Conservation (phyloP, 1,139 yeast species). For the Blastobotrys aristatus region DNA sequence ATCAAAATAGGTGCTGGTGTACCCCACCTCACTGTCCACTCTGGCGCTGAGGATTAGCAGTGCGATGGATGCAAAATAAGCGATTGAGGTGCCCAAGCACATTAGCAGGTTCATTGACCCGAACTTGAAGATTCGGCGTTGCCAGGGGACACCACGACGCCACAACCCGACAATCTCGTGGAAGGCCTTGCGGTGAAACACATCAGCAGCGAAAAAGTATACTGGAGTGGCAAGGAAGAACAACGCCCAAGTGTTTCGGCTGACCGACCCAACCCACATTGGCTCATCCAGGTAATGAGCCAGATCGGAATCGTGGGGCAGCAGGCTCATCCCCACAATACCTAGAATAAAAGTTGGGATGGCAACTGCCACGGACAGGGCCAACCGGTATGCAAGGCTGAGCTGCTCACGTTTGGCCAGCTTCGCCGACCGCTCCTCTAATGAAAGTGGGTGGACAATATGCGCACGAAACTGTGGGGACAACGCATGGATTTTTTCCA, state of each 20-base stretch:
- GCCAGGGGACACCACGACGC: conserved; percentile 53
- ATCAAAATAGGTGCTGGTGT: conserved; percentile 66
- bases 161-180: conserved; percentile 55
- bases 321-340: conserved; percentile 59
- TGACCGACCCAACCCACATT: conserved; percentile 58
- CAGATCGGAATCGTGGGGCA: conserved; percentile 43
- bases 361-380: conserved; percentile 48
- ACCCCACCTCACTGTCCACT: conserved; percentile 38
- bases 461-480: conserved; percentile 46
- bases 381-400: conserved; percentile 45
- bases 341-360: conserved; percentile 70
- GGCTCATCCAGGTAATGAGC: conserved; percentile 57
- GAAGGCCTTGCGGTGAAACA: conserved; percentile 62
- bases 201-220: conserved; percentile 68
- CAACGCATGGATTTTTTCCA: conserved; percentile 45
- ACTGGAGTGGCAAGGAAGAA: conserved; percentile 66
- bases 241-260: conserved; percentile 61
- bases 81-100: conserved; percentile 66
- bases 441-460: conserved; percentile 52
- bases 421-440: conserved; percentile 59
- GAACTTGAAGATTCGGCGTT: conserved; percentile 54
- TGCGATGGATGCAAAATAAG: conserved; percentile 64
- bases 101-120: conserved; percentile 75
- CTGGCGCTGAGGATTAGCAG: conserved; percentile 48
- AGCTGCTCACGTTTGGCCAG: conserved; percentile 48